A percentile compares a stretch with the other conserved stretches of the same genome.
phyloP scores from a whole-genome alignment of 371 early-diverging fungal species.

The Entomophthora muscae region DNA sequence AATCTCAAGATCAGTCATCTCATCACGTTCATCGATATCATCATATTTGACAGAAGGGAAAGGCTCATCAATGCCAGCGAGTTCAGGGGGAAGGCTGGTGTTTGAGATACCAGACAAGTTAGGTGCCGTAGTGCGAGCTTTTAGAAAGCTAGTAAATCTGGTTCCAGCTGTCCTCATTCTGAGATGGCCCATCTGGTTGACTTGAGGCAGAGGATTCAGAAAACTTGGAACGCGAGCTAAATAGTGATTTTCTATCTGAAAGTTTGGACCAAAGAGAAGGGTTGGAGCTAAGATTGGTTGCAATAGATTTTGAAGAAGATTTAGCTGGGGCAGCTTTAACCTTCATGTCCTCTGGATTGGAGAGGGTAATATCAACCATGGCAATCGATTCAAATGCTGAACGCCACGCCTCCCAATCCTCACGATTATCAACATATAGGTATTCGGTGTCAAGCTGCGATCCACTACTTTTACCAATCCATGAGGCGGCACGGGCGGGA shows the following conservation, averaged over 20 bases:
- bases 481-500: neutral
- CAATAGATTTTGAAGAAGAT: neutral
- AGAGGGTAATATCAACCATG: neutral
- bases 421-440: neutral
- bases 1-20: no score
- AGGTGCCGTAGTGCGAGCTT: no score
- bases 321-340: neutral
- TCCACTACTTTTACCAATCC: neutral
- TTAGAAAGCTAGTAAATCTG: no score
- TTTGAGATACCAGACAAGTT: no score
- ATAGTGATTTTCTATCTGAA: neutral
- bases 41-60: no score
- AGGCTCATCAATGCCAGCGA: no score
- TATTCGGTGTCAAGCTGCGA: neutral
- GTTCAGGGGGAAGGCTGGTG: no score
- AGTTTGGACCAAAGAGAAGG: neutral
- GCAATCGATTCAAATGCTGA: conserved; percentile 4
- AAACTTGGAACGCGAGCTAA: no score
- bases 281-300: neutral
- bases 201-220: no score
- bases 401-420: neutral
- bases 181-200: no score
- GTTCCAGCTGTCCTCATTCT: no score
- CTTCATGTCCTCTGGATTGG: neutral
- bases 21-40: no score